phyloP scores from a whole-genome alignment of 116 monocot species.

The Cymodocea nodosa region DNA sequence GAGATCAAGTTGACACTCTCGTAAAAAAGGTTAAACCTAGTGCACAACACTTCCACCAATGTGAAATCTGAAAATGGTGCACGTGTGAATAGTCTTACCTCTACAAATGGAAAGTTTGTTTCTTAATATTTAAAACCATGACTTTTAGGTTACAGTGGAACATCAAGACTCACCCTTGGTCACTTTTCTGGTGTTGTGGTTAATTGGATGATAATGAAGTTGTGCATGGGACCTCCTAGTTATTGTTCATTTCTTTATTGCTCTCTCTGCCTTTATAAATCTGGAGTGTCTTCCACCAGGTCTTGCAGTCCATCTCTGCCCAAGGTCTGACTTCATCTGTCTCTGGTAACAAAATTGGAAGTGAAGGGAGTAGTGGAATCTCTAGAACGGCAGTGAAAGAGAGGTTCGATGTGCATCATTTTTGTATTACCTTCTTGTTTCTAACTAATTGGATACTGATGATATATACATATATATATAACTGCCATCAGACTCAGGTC shows the following conservation, averaged over 20 bases:
- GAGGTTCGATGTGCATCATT: conserved; percentile 21
- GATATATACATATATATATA: too few species aligned
- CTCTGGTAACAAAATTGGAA: conserved; percentile 11
- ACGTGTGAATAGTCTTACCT: too few species aligned
- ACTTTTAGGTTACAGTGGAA: too few species aligned
- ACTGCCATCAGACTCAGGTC: conserved; percentile 44
- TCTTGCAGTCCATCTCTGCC: conserved; percentile 5
- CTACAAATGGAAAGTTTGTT: not conserved
- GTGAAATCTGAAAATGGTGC: too few species aligned
- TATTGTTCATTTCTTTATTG: not conserved
- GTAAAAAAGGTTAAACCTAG: too few species aligned
- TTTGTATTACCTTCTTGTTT: not conserved
- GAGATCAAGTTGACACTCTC: too few species aligned
- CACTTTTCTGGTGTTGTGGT: too few species aligned
- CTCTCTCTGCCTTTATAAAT: not conserved
- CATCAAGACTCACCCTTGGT: too few species aligned
- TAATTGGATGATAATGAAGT: not conserved
- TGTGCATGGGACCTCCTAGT: not conserved
- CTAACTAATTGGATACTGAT: not conserved
- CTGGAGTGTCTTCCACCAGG: not conserved
- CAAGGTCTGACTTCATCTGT: conserved; percentile 4
- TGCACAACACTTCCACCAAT: too few species aligned
- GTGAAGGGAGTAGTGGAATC: conserved; percentile 28
- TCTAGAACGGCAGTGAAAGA: conserved; percentile 67
- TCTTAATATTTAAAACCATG: too few species aligned